Base-by-base conservation (phyloP, 78 protist genomes). In the Tieghemostelium lacteum region DNA sequence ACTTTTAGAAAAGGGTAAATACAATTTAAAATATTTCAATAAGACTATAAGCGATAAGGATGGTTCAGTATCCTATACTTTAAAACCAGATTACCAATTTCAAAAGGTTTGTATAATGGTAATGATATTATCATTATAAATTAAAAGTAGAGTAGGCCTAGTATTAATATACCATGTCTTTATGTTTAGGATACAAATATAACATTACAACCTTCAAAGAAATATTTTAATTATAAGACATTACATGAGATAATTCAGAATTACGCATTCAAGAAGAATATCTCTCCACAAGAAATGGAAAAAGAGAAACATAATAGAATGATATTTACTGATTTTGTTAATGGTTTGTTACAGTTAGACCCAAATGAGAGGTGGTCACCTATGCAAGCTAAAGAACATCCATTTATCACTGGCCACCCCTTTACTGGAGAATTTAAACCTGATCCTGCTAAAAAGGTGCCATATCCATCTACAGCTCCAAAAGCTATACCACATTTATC, bases 341-440 rank as follows among this genome's bases (percentile, higher is more conserved):
- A 37, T 24, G 96, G 94, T 14, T 45, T 94, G 36, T 72, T 94
- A 54, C 71, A 75, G 20, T 49, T 73, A 50, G 95, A 94, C 45
- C 95, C 96, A n/a, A 62, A 26, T 16, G 67, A 92, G 6, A 72
- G 96, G 31, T 94, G 96, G 96, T 75, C 96, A 36, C 89, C 96
- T 7, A 66, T 24, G 36, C 95, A 94, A 58, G 94, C 95, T 1
- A 58, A 31, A 33, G 78, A 75, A n/a, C 96, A 94, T 67, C 96
- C 96, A 37, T 94, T 94, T 75, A 85, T 94, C 8, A 94, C 95
- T n/a, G 95, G 94, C 26, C 24, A 49, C 39, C 50, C 88, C 4
- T 88, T 28, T 54, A 50, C 34, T 4, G 93, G 87, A n/a, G 77
- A 75, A 54, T 88, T 54, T 66, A 62, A 65, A n/a, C 78, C 93